These are phyloP conservation scores for Aspergillus transmontanensis DNA, from an alignment of 2,329 filamentous ascomycete species.

Conservation along the genomic window DNA sequence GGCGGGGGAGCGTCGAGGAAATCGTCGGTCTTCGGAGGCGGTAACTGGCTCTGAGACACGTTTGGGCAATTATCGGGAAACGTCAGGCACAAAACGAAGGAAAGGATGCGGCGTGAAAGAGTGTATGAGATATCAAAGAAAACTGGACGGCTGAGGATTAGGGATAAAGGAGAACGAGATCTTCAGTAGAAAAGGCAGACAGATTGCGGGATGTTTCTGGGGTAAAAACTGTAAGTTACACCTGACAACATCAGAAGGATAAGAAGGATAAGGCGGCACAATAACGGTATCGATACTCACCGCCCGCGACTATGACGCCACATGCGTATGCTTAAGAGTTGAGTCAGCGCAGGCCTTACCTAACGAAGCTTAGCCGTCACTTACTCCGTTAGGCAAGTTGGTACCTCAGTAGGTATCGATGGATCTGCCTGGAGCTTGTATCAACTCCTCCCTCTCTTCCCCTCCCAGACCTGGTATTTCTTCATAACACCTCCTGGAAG, in stretches of 20 bases:
- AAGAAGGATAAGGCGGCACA: constrained; percentile 12
- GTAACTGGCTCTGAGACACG: constrained; percentile 1
- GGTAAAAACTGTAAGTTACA: constrained; percentile 2
- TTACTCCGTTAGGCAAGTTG: constrained; percentile 14
- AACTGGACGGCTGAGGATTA: neutral
- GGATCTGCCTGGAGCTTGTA: constrained; percentile 20
- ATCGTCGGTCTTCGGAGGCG: neutral
- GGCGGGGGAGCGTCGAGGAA: constrained; percentile 7
- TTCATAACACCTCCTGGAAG: neutral
- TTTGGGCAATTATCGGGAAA: neutral
- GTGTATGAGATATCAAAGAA: neutral
- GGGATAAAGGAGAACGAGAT: neutral
- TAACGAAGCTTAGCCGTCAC: neutral
- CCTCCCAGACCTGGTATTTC: neutral
- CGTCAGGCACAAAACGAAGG: neutral
- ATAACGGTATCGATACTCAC: constrained; percentile 26
- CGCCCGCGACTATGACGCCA: constrained; percentile 42
- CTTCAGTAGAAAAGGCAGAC: constrained; percentile 2
- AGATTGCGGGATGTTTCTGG: constrained; percentile 11
- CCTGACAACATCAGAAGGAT: neutral
- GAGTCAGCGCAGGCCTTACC: constrained; percentile 14
- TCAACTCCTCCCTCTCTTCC: constrained; percentile 2
- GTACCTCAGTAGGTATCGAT: constrained; percentile 12
- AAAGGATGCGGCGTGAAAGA: neutral
- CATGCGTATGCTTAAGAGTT: constrained; percentile 10